A percentile compares a stretch with the other conserved stretches of the same genome.
Evolutionary conservation across 2,329 filamentous ascomycete species (phyloP).

Genomic region (Teratosphaeria epicoccoides): DNA sequence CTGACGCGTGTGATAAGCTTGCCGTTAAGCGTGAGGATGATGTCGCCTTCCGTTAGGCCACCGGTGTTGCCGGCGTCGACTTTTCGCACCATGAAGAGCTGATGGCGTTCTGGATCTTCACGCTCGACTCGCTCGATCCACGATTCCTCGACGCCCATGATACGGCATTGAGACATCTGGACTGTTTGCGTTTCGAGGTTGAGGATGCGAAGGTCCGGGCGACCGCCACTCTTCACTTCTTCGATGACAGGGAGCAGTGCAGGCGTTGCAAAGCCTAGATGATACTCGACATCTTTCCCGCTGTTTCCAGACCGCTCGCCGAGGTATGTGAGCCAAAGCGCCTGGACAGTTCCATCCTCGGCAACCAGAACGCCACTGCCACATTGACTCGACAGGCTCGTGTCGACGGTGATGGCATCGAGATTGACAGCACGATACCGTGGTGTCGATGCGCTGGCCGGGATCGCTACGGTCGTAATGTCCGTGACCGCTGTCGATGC

Average conservation of each 20-base stretch:
- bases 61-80: constrained; percentile 54
- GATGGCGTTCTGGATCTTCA: constrained; percentile 84
- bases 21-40: constrained; percentile 81
- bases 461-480: constrained; percentile 93
- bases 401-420: constrained; percentile 94
- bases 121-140: constrained; percentile 87
- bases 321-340: constrained; percentile 92
- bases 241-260: constrained; percentile 80
- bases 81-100: constrained; percentile 97
- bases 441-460: constrained; percentile 81
- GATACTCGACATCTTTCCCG: constrained; percentile 89
- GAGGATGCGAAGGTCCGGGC: constrained; percentile 76
- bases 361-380: constrained; percentile 86
- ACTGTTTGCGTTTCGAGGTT: constrained; percentile 92
- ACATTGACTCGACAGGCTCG: constrained; percentile 79
- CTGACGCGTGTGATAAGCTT: constrained; percentile 87
- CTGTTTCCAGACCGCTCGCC: constrained; percentile 72
- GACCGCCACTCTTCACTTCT: constrained; percentile 68
- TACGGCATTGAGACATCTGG: constrained; percentile 90
- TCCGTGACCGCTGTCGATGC: constrained; percentile 92
- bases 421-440: constrained; percentile 91
- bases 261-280: constrained; percentile 81
- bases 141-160: constrained; percentile 92
- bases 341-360: constrained; percentile 85
- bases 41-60: constrained; percentile 79